Percentiles rank a stretch among this genome's conserved stretches.
Evolutionary conservation across 106 monocot species (phyloP).

Genomic region (Xerophyta viscosa): DNA sequence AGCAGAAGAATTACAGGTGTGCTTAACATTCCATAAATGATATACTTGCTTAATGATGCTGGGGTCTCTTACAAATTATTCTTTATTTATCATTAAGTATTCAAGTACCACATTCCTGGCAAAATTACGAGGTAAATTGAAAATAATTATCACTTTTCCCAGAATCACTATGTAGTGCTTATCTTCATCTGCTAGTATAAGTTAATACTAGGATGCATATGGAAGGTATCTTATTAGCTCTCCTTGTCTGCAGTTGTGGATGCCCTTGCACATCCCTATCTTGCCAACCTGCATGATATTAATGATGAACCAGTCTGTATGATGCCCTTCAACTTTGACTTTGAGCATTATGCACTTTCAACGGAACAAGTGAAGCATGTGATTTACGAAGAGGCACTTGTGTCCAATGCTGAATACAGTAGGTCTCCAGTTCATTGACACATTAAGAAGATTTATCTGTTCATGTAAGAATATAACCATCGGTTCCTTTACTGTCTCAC

Average conservation of each 20-base stretch:
- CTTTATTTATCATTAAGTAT: too few relatives aligned
- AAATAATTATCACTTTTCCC: too few relatives aligned
- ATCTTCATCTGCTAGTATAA: too few relatives aligned
- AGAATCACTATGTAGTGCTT: too few relatives aligned
- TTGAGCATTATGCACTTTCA: conserved; percentile 71
- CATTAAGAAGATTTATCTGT: too few relatives aligned
- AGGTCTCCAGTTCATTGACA: neutral
- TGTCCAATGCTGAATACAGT: conserved; percentile 43
- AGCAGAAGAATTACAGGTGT: conserved; percentile 11
- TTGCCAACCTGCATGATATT: conserved; percentile 68
- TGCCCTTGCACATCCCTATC: conserved; percentile 86
- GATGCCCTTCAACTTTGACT: conserved; percentile 88
- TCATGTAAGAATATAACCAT: too few relatives aligned
- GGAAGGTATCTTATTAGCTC: too few relatives aligned
- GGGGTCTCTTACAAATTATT: too few relatives aligned
- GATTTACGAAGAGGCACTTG: conserved; percentile 77
- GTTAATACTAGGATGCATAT: too few relatives aligned
- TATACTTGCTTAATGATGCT: neutral
- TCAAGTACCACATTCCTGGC: too few relatives aligned
- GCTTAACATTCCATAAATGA: neutral
- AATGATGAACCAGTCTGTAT: conserved; percentile 80
- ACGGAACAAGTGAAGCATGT: conserved; percentile 89
- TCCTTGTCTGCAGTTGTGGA: conserved; percentile 90
- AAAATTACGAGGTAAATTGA: too few relatives aligned
- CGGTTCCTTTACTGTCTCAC: too few relatives aligned